phyloP scores from a whole-genome alignment of 1,139 yeast species.

The Candida sp. region DNA sequence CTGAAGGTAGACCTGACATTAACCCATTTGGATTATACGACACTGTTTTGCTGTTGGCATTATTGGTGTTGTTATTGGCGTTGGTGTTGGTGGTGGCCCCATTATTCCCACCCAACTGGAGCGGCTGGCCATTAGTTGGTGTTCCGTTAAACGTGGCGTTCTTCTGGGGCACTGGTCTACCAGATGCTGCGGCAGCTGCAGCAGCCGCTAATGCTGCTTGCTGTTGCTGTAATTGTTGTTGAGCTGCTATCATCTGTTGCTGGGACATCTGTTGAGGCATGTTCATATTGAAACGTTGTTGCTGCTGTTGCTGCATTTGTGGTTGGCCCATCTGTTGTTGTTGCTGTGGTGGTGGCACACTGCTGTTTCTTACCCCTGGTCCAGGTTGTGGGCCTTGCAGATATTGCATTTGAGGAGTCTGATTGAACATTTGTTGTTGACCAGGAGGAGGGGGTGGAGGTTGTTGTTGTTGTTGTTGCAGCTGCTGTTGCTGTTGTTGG shows the following conservation, averaged over 20 bases:
- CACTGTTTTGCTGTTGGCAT: constrained; percentile 2
- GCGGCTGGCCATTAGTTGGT: constrained; percentile 7
- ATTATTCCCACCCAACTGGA: constrained; percentile 1
- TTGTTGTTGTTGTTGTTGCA: constrained; percentile 9
- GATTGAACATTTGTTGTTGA: constrained; percentile 14
- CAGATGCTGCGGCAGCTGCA: constrained; percentile 11
- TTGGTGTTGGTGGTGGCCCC: neutral
- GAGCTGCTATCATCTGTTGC: constrained; percentile 11
- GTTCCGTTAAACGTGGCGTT: constrained; percentile 12
- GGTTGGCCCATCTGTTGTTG: constrained; percentile 5
- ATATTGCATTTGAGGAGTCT: constrained; percentile 14
- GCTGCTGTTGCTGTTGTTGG: constrained; percentile 11
- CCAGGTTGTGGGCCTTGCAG: constrained; percentile 12
- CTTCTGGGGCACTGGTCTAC: constrained; percentile 13
- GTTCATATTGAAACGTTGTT: constrained; percentile 12
- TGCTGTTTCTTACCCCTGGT: constrained; percentile 4
- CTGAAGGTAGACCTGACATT: constrained; percentile 11
- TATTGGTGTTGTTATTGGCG: neutral
- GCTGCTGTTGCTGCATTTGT: constrained; percentile 8
- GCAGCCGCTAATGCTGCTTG: constrained; percentile 10
- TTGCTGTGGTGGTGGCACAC: constrained; percentile 6
- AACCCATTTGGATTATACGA: constrained; percentile 12
- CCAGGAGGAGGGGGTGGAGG: constrained; percentile 9
- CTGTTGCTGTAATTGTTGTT: constrained; percentile 11
- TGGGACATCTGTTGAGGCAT: constrained; percentile 10